Percentiles rank a stretch among this genome's conserved stretches.
Evolutionary conservation across 2,329 filamentous ascomycete genomes (phyloP).

Genomic region (Paraphaeosphaeria minitans): DNA sequence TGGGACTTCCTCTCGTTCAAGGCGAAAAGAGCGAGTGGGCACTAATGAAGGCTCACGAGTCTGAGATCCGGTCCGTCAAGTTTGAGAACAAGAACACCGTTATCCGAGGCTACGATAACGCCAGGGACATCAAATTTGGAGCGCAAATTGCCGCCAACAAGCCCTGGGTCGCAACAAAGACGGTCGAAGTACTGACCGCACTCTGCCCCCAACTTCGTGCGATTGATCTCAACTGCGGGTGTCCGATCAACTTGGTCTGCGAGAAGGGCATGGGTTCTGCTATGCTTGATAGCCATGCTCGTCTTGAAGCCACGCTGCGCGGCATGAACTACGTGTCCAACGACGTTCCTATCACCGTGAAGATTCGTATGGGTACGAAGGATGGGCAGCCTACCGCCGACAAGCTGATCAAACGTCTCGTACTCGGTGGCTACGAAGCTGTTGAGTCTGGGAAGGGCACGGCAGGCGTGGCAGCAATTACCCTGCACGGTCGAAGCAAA

Average conservation of each 20-base stretch:
- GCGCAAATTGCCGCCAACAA: slow-evolving; percentile 93
- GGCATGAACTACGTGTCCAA: slow-evolving; percentile 95
- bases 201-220: slow-evolving; percentile 83
- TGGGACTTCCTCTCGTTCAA: slow-evolving; percentile 86
- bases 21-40: slow-evolving; percentile 94
- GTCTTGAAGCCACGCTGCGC: slow-evolving; percentile 90
- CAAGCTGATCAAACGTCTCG: slow-evolving; percentile 80
- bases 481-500: slow-evolving; percentile 88
- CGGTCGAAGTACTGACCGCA: slow-evolving; percentile 77
- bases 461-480: slow-evolving; percentile 86
- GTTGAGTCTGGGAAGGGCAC: slow-evolving; percentile 66
- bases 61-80: slow-evolving; percentile 74
- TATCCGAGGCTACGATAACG: slow-evolving; percentile 79
- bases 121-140: slow-evolving; percentile 84
- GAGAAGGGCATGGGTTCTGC: slow-evolving; percentile 87
- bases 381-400: slow-evolving; percentile 79
- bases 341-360: slow-evolving; percentile 89
- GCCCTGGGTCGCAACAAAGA: slow-evolving; percentile 87
- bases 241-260: slow-evolving; percentile 93
- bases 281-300: slow-evolving; percentile 83
- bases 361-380: slow-evolving; percentile 89
- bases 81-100: slow-evolving; percentile 63
- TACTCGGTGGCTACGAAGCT: slow-evolving; percentile 77
- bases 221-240: slow-evolving; percentile 95
- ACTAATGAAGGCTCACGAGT: slow-evolving; percentile 87